These are phyloP conservation scores for Ampelocalamus luodianensis DNA, from an alignment of 176 grass and related monocot species.

Conservation along the genomic window DNA sequence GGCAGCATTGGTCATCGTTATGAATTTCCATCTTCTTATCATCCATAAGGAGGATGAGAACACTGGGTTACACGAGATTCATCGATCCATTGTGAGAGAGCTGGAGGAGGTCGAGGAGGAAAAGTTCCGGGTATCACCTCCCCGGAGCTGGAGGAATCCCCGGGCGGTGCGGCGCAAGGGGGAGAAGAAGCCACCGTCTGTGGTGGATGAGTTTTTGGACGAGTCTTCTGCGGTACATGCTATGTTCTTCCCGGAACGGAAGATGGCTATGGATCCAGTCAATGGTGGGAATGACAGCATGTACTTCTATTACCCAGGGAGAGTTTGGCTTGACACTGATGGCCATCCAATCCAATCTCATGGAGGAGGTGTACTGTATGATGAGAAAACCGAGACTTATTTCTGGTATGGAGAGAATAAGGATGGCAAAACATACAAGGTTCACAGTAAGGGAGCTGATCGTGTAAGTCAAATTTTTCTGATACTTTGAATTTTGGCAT, in stretches of 20 bases:
- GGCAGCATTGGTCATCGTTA: conserved; percentile 57
- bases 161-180: conserved; percentile 86
- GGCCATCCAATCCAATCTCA: conserved; percentile 94
- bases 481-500: not conserved
- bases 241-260: conserved; percentile 77
- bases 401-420: conserved; percentile 99
- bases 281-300: conserved; percentile 57
- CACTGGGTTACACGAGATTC: conserved; percentile 29
- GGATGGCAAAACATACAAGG: conserved; percentile 84
- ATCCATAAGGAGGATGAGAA: conserved; percentile 42
- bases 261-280: conserved; percentile 54
- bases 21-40: conserved; percentile 67
- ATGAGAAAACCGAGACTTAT: conserved; percentile 60
- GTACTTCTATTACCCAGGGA: conserved; percentile 70
- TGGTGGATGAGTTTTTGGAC: conserved; percentile 94
- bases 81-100: conserved; percentile 44
- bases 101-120: conserved; percentile 89
- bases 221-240: conserved; percentile 79
- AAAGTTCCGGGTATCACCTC: conserved; percentile 55
- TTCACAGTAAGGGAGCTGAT: conserved; percentile 76
- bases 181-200: conserved; percentile 64
- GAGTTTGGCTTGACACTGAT: conserved; percentile 89
- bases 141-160: conserved; percentile 75
- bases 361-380: conserved; percentile 89
- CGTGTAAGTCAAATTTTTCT: conserved; percentile 59